Evolutionary conservation across 2,329 filamentous ascomycete species (phyloP).

Genomic region (Neofusicoccum laricinum): DNA sequence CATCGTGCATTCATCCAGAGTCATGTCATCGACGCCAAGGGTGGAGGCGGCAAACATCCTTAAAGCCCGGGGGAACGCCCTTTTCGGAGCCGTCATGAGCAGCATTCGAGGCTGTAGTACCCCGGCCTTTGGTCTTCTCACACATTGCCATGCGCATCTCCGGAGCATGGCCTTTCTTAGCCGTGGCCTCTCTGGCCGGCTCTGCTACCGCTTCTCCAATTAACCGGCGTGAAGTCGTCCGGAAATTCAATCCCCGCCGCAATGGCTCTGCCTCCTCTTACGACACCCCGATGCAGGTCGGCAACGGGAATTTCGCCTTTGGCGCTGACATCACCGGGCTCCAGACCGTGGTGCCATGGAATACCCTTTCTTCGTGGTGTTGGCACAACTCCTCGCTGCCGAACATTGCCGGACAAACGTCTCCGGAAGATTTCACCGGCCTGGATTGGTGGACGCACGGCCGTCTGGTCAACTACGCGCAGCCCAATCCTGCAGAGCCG

Average conservation of each 20-base stretch:
- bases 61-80: background rate
- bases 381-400: conserved; percentile 49
- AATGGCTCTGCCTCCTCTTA: conserved; percentile 42
- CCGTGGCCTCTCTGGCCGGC: background rate
- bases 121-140: background rate
- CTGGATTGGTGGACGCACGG: conserved; percentile 46
- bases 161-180: background rate
- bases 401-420: conserved; percentile 33
- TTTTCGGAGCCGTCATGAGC: background rate
- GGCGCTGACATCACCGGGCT: conserved; percentile 47
- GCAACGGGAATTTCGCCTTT: conserved; percentile 50
- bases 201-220: conserved; percentile 19
- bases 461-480: conserved; percentile 43
- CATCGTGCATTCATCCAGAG: conserved; percentile 11
- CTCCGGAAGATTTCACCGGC: conserved; percentile 38
- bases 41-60: background rate
- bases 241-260: conserved; percentile 47
- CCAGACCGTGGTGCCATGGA: conserved; percentile 44
- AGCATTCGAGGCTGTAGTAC: background rate
- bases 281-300: conserved; percentile 52
- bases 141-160: background rate
- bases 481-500: conserved; percentile 40
- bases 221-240: conserved; percentile 29
- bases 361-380: conserved; percentile 44
- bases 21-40: background rate